A percentile compares a stretch with the other conserved stretches of the same genome.
phyloP scores from a whole-genome alignment of 2,329 filamentous ascomycete species.

The Neofusicoccum sp. region DNA sequence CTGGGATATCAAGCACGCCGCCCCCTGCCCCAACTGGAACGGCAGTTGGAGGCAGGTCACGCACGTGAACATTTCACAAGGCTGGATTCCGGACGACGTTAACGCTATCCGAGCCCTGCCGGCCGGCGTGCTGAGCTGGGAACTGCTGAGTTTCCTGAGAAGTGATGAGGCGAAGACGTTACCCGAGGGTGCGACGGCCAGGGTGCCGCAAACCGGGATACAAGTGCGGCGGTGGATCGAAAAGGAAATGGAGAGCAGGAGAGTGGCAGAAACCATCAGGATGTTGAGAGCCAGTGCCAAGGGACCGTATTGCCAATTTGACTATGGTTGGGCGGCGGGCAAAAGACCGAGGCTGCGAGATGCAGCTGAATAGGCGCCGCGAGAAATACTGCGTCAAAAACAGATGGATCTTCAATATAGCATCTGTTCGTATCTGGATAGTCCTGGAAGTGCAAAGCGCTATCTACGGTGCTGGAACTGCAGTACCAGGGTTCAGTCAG shows the following conservation, averaged over 20 bases:
- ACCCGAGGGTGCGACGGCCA: neutral
- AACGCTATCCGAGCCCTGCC: conserved; percentile 38
- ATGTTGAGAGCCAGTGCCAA: conserved; percentile 27
- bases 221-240: conserved; percentile 41
- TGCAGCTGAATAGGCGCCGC: too few relatives aligned
- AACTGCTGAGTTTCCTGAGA: conserved; percentile 39
- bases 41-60: conserved; percentile 48
- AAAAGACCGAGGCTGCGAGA: too few relatives aligned
- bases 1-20: conserved; percentile 14
- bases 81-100: conserved; percentile 45
- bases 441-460: too few relatives aligned
- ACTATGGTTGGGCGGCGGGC: conserved; percentile 36
- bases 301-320: conserved; percentile 38
- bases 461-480: too few relatives aligned
- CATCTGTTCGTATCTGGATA: too few relatives aligned
- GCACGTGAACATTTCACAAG: conserved; percentile 47
- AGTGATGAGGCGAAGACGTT: conserved; percentile 31
- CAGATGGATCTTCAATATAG: too few relatives aligned
- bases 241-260: conserved; percentile 39
- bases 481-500: too few relatives aligned
- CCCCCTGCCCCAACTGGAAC: conserved; percentile 39
- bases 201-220: conserved; percentile 28
- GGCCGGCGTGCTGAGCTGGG: conserved; percentile 35
- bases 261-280: conserved; percentile 37
- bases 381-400: too few relatives aligned